These are phyloP conservation scores for Cylindrotheca fusiformis DNA, from an alignment of 108 stramenopile genomes.

Conservation along the genomic window DNA sequence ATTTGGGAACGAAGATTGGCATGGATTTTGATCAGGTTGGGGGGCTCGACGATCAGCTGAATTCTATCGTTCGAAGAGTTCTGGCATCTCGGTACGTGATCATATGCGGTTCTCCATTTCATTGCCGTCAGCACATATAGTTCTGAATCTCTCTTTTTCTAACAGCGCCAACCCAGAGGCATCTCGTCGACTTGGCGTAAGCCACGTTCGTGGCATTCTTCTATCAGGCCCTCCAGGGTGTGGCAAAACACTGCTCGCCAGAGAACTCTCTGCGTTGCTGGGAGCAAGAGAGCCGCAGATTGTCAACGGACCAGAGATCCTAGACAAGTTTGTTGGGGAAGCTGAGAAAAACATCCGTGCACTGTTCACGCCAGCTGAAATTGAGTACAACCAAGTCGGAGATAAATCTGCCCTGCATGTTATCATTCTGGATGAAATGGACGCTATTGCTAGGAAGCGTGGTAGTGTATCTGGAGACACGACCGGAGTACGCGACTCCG, in stretches of 20 bases:
- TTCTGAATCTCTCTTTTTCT: neutral
- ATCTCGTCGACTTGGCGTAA: slow-evolving; percentile 80
- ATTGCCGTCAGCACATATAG: too few species aligned
- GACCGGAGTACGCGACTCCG: slow-evolving; percentile 75
- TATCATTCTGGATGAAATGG: slow-evolving; percentile 89
- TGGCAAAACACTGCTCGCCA: slow-evolving; percentile 88
- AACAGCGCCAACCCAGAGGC: slow-evolving; percentile 81
- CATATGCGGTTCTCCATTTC: neutral
- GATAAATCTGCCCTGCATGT: slow-evolving; percentile 78
- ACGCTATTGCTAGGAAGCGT: slow-evolving; percentile 81
- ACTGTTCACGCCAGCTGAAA: slow-evolving; percentile 67
- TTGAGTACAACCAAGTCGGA: slow-evolving; percentile 58
- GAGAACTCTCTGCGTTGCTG: slow-evolving; percentile 87
- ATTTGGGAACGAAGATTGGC: slow-evolving; percentile 61
- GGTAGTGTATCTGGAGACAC: slow-evolving; percentile 67
- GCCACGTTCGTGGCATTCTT: slow-evolving; percentile 81
- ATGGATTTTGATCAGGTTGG: slow-evolving; percentile 81
- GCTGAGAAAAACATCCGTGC: slow-evolving; percentile 73
- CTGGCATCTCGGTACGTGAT: slow-evolving; percentile 58
- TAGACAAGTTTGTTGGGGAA: slow-evolving; percentile 81
- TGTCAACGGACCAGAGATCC: slow-evolving; percentile 69
- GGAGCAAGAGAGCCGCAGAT: slow-evolving; percentile 94
- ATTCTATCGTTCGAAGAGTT: slow-evolving; percentile 79
- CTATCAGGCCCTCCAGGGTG: slow-evolving; percentile 81
- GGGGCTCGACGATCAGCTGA: slow-evolving; percentile 70